Evolutionary conservation across 2,329 filamentous ascomycete genomes (phyloP).

Genomic region (Fusarium ramigenum): DNA sequence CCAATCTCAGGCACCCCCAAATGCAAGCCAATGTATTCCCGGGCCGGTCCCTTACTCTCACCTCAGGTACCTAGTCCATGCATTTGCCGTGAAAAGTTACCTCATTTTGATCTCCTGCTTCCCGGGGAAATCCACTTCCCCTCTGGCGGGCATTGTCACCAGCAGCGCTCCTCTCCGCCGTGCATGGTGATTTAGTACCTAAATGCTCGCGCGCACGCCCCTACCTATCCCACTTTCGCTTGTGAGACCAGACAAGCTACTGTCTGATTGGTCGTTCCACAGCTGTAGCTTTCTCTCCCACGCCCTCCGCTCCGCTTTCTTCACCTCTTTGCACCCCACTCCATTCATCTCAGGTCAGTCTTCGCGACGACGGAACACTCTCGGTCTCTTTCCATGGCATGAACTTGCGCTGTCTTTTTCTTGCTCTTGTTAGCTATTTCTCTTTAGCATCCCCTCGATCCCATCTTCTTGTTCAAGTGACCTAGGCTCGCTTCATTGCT

Average conservation of each 20-base stretch:
- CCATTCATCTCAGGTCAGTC: conserved; percentile 28
- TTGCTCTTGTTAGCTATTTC: conserved; percentile 10
- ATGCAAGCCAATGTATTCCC: conserved; percentile 19
- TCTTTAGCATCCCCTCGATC: conserved; percentile 12
- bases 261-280: background rate
- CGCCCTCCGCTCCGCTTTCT: conserved; percentile 20
- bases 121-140: conserved; percentile 36
- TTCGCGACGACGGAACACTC: conserved; percentile 35
- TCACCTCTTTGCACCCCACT: conserved; percentile 27
- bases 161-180: conserved; percentile 33
- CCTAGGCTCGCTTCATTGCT: conserved; percentile 4
- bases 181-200: background rate
- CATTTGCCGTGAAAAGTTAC: conserved; percentile 17
- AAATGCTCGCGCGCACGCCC: conserved; percentile 27
- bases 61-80: conserved; percentile 14
- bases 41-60: conserved; percentile 26
- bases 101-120: background rate
- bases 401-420: conserved; percentile 27
- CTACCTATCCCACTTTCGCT: conserved; percentile 12
- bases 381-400: conserved; percentile 38
- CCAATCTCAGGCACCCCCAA: conserved; percentile 14
- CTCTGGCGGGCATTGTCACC: conserved; percentile 26
- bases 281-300: conserved; percentile 1
- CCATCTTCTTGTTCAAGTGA: conserved; percentile 4
- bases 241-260: background rate